Conservation (phyloP, 441 rosid species). For the Omphalea diandra region DNA sequence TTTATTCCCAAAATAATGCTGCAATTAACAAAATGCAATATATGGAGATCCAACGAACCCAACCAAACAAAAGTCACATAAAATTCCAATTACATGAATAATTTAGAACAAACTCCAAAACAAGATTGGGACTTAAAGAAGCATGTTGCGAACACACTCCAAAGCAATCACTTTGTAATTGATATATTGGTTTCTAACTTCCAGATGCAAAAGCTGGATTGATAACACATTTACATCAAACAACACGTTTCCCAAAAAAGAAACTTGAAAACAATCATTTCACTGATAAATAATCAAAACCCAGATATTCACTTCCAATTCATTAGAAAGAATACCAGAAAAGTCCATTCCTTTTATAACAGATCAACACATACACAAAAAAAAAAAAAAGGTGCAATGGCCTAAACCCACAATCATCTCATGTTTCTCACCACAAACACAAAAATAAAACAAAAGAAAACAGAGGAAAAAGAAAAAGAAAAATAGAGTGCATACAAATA, state of each 20-base stretch:
- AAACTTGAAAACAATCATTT: neutral
- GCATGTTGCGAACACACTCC: too few species aligned
- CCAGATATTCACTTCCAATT: slow-evolving; percentile 5
- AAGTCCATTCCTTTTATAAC: neutral
- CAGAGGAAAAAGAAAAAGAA: neutral
- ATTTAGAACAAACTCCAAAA: slow-evolving; percentile 3
- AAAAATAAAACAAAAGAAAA: neutral
- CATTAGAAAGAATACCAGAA: neutral
- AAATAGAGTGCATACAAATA: neutral
- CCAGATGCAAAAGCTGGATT: neutral
- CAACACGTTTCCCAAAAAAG: neutral
- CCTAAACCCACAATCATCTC: slow-evolving; percentile 3
- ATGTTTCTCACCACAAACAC: neutral
- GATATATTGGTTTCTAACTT: neutral
- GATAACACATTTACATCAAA: slow-evolving; percentile 4
- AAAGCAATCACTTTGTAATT: neutral
- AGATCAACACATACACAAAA: slow-evolving; percentile 5
- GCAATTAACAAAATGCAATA: slow-evolving; percentile 59
- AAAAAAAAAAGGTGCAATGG: neutral
- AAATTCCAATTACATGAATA: neutral
- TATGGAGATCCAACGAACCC: slow-evolving; percentile 41
- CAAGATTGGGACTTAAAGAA: neutral
- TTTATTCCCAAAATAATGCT: slow-evolving; percentile 54
- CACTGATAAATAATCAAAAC: slow-evolving; percentile 7
- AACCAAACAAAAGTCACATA: slow-evolving; percentile 26